Conservation (phyloP, 192 early-diverging fungal genomes). For the Obelidium mucronatum region DNA sequence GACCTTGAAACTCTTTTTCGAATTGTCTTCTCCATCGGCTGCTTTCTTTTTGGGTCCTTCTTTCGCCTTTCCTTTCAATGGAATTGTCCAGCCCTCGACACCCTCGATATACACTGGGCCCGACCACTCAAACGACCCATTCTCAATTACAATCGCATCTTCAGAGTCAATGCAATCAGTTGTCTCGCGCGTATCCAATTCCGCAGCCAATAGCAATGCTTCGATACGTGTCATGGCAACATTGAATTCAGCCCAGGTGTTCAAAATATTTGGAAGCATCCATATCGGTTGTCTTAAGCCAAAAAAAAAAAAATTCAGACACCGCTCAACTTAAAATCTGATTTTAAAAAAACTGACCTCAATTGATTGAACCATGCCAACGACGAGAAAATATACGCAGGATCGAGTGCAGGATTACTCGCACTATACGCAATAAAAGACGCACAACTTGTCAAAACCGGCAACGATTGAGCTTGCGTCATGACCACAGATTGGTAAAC, state of each 20-base stretch:
- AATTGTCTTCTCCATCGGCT: not conserved
- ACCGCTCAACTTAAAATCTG: too few species aligned
- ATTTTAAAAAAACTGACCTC: too few species aligned
- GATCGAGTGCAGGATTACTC: conserved; percentile 31
- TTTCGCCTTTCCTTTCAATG: not conserved
- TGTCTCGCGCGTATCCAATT: conserved; percentile 57
- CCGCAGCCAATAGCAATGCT: conserved; percentile 60
- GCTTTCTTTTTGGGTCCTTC: not conserved
- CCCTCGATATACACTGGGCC: conserved; percentile 9
- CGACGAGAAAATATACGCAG: conserved; percentile 53
- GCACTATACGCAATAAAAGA: conserved; percentile 52
- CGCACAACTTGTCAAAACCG: conserved; percentile 44
- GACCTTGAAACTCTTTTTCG: not conserved
- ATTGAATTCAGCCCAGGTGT: conserved; percentile 52
- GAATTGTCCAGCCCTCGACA: not conserved
- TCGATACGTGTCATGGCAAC: conserved; percentile 56
- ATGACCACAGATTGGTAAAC: conserved; percentile 23
- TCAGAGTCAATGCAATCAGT: conserved; percentile 58
- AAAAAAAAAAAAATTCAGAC: too few species aligned
- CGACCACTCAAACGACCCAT: conserved; percentile 62
- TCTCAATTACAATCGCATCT: conserved; percentile 50
- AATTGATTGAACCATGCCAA: conserved; percentile 50
- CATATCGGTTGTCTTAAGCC: conserved; percentile 50
- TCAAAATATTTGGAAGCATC: conserved; percentile 58
- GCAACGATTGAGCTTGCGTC: conserved; percentile 39